Conservation (phyloP, 2,329 filamentous ascomycete genomes). For the Calonectria montana region DNA sequence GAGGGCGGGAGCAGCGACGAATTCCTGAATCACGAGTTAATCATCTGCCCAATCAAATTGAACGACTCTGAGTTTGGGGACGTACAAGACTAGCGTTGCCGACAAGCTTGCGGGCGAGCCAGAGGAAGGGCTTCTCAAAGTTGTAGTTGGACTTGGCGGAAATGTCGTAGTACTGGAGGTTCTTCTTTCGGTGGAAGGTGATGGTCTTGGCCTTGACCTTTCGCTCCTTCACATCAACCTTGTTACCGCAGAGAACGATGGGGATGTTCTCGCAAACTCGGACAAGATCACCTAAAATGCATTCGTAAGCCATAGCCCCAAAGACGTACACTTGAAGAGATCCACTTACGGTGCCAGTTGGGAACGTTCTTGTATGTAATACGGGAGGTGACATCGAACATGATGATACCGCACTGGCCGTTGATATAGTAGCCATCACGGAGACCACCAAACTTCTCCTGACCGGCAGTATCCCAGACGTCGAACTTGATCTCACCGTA, state of each 20-base stretch:
- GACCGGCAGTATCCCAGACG: conserved; percentile 98
- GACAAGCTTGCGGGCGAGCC: conserved; percentile 98
- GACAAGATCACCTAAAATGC: conserved; percentile 84
- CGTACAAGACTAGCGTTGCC: conserved; percentile 75
- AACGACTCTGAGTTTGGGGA: background rate
- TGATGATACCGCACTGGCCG: conserved; percentile 99
- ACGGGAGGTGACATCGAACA: conserved; percentile 99
- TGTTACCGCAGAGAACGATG: conserved; percentile 98
- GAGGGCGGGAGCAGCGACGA: conserved; percentile 94
- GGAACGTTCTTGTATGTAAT: conserved; percentile 99
- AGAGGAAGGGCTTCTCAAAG: conserved; percentile 99
- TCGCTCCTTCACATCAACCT: conserved; percentile 99
- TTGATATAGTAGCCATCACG: conserved; percentile 99
- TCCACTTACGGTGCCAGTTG: conserved; percentile 97
- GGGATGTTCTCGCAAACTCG: conserved; percentile 99
- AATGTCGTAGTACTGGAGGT: conserved; percentile 99
- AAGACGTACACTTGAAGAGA: background rate
- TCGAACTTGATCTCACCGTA: conserved; percentile 97
- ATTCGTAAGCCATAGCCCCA: conserved; percentile 30
- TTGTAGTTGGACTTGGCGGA: conserved; percentile 99
- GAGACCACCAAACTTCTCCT: conserved; percentile 99
- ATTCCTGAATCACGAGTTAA: conserved; percentile 73
- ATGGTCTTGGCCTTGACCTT: conserved; percentile 99
- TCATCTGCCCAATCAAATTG: background rate
- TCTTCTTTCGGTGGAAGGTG: conserved; percentile 99